Base-by-base conservation (phyloP, 2,329 filamentous ascomycete genomes). In the Penicillium crustosum region DNA sequence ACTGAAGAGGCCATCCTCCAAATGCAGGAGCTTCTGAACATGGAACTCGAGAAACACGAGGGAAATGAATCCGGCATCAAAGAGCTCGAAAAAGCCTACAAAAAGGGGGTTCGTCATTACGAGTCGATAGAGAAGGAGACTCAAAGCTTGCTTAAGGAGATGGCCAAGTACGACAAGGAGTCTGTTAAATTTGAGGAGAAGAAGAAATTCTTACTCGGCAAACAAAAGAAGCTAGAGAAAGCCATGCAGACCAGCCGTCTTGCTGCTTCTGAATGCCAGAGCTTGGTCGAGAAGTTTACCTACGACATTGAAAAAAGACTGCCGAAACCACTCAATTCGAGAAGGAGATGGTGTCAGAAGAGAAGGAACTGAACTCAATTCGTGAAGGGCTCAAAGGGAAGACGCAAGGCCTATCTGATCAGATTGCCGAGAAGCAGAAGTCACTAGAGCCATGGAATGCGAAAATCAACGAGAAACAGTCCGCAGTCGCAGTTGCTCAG, bases 151-250 rank as follows among this genome's bases (percentile, higher is more conserved):
- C 79, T 89, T 60, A 96, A 96, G 72, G 91, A 97, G 71, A 87
- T 94, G 77, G 87, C 91, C 44, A 93, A 93, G 71, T 92, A 95
- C 61, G 95, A 99, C 70, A 96, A 97, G 72, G 94, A 97, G 71
- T 88, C 88, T 23, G 94, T 99, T 76, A 99, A 99, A 71, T 93
- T 96, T 65, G 93, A 97, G 64, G 95, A 99, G 76, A 97, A 97
- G 81, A 89, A 89, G 73, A 99, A 99, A 73, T 97, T 97, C 75
- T 78, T 99, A 64, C 81, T 84, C 2, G 89, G 88, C 69, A 99
- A 99, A 79, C 88, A 90, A 68, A 96, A 94, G 80, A 99, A 99
- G 78, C 83, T 96, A 15, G 91, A 97, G 65, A 97, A 96, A 78
- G 85, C 89, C 0, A 90, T 94, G 60, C 82, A 86, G 54, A 89